phyloP scores from a whole-genome alignment of 345 rosid species.

The Pistacia vera region DNA sequence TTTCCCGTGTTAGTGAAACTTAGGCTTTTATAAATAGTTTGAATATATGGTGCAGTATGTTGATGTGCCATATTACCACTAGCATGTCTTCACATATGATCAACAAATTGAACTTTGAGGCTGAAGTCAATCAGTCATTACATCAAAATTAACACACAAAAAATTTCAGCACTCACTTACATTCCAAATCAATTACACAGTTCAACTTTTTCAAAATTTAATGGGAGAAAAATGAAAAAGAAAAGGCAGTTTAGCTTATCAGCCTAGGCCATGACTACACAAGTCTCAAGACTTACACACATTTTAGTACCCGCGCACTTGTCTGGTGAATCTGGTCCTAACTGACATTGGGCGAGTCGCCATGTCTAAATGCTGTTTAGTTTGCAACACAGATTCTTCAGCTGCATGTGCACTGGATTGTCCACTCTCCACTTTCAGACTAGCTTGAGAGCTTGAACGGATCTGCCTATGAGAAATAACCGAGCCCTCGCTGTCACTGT shows the following conservation, averaged over 20 bases:
- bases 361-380: conserved; percentile 29
- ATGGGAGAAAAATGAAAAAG: conserved; percentile 12
- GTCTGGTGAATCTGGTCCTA: conserved; percentile 42
- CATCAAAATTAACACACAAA: conserved; percentile 3
- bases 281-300: conserved; percentile 25
- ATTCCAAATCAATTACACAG: conserved; percentile 20
- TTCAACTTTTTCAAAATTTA: conserved; percentile 17
- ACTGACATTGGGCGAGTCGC: conserved; percentile 54
- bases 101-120: background rate
- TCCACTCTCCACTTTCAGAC: conserved; percentile 33
- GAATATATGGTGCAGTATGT: background rate
- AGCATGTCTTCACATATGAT: background rate
- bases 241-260: conserved; percentile 17
- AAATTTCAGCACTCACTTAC: conserved; percentile 11
- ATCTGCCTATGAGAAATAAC: conserved; percentile 21
- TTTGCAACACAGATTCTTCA: conserved; percentile 29
- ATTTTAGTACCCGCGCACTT: conserved; percentile 64
- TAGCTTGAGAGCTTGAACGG: conserved; percentile 35
- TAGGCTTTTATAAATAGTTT: background rate
- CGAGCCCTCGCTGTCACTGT: conserved; percentile 49
- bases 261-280: background rate
- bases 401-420: conserved; percentile 25
- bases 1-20: background rate
- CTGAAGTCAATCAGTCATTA: background rate
- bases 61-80: background rate